Conservation (phyloP, 768 basidiomycete species). For the Chalciporus pseudorubinellus region DNA sequence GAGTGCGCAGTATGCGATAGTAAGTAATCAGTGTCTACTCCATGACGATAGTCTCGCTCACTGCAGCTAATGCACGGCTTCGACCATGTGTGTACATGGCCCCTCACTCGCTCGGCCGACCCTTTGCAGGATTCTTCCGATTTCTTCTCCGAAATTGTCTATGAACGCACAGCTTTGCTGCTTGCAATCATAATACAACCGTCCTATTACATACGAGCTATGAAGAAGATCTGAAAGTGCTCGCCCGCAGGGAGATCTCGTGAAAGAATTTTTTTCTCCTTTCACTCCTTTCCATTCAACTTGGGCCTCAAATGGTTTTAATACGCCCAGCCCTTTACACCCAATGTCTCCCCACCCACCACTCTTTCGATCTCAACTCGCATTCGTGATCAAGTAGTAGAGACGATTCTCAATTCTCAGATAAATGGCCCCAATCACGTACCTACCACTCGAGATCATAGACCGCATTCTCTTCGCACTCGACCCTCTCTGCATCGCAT, state of each 20-base stretch:
- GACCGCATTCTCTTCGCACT: constrained; percentile 55
- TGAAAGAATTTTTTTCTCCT: constrained; percentile 33
- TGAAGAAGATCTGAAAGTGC: not conserved
- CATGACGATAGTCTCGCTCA: no score
- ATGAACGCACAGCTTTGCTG: not conserved
- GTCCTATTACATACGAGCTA: constrained; percentile 6
- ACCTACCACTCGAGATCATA: constrained; percentile 57
- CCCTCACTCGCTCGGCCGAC: constrained; percentile 3
- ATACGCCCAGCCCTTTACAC: not conserved
- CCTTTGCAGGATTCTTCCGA: not conserved
- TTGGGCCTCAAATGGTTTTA: constrained; percentile 3
- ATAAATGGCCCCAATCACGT: constrained; percentile 26
- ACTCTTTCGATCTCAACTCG: not conserved
- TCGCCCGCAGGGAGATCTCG: constrained; percentile 2
- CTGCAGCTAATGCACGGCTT: no score
- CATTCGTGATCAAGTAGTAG: not conserved
- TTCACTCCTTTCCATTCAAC: not conserved
- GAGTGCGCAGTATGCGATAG: no score
- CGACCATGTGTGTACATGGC: not conserved
- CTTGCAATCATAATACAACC: not conserved
- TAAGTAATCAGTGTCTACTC: no score
- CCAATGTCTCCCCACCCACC: not conserved
- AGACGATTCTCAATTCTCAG: not conserved
- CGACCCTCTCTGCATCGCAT: constrained; percentile 60
- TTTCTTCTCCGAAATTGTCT: no score